phyloP scores from a whole-genome alignment of 306 rosid genomes.

The Gleditsia sinensis region DNA sequence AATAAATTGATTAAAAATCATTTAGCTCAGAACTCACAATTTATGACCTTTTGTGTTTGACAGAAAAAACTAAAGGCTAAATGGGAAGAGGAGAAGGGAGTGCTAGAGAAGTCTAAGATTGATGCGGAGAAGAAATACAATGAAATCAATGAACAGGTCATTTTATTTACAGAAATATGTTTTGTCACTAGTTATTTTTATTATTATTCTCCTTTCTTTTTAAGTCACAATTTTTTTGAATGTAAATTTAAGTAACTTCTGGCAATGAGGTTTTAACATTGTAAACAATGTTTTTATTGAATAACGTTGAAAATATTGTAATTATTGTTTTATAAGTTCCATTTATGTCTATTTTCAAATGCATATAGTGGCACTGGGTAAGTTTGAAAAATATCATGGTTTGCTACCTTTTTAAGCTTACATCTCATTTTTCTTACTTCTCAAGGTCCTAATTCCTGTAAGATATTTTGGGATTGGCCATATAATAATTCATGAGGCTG shows the following conservation, averaged over 20 bases:
- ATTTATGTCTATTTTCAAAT: background rate
- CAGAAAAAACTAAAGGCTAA: no score
- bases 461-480: background rate
- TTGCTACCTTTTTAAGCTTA: background rate
- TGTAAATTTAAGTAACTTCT: background rate
- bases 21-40: no score
- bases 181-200: background rate
- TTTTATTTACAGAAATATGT: constrained; percentile 19
- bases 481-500: background rate
- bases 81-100: no score
- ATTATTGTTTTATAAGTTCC: background rate
- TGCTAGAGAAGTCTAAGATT: no score
- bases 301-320: background rate
- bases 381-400: background rate
- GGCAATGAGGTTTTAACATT: background rate
- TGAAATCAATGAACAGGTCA: constrained; percentile 93
- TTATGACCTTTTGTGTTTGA: no score
- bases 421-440: background rate
- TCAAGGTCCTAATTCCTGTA: background rate
- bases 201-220: background rate
- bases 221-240: background rate
- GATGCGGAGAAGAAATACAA: constrained; percentile 46
- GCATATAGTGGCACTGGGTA: background rate
- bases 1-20: no score
- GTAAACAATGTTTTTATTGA: no score